These are phyloP conservation scores for Funneliformis caledonium DNA, from an alignment of 371 early-diverging fungal species.

Conservation along the genomic window DNA sequence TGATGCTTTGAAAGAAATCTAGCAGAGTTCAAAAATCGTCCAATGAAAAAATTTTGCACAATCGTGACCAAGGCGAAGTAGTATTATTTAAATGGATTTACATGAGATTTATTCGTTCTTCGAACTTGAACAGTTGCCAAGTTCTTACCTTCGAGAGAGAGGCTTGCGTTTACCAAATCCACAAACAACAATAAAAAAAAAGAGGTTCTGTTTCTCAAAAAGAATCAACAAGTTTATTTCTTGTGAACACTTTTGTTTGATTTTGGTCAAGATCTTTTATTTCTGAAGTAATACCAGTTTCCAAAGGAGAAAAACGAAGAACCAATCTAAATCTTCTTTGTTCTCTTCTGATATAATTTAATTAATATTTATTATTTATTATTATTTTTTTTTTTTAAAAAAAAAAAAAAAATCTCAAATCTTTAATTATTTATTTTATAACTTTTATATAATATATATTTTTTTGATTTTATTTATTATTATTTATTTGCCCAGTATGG, in stretches of 20 bases:
- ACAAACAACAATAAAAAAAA: neutral
- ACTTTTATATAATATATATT: conserved; percentile 15
- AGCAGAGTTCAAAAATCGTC: neutral
- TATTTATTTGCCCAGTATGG: conserved; percentile 32
- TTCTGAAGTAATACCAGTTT: neutral
- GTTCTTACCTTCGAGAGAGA: neutral
- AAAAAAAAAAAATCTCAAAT: no score
- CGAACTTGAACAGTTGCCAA: neutral
- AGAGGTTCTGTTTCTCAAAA: neutral
- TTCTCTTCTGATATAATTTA: neutral
- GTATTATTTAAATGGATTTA: neutral
- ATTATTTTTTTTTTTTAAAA: no score
- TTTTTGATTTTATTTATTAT: conserved; percentile 2
- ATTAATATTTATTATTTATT: no score
- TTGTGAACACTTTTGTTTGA: neutral
- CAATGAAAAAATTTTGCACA: neutral
- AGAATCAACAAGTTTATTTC: neutral
- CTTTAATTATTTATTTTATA: neutral
- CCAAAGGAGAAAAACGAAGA: neutral
- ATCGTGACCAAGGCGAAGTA: neutral
- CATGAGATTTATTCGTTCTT: neutral
- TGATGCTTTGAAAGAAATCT: neutral
- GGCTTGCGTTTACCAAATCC: neutral
- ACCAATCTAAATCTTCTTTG: neutral
- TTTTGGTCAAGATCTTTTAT: no score